These are phyloP conservation scores for Peronospora destructor DNA, from an alignment of 352 stramenopile genomes.

Conservation along the genomic window DNA sequence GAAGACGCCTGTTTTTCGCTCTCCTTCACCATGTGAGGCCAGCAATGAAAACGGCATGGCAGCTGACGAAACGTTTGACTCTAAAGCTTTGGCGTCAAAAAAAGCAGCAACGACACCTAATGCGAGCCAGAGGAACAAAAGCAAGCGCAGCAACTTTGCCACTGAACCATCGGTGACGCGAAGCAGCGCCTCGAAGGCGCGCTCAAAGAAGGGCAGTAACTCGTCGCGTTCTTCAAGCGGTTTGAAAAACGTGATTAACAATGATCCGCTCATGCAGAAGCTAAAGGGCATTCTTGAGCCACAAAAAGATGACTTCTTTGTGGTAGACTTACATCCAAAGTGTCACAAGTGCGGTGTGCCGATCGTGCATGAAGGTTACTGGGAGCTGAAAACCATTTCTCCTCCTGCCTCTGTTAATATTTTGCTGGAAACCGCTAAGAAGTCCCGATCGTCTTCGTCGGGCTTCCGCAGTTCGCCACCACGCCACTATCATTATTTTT, in stretches of 20 bases:
- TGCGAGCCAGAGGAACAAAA: constrained; percentile 51
- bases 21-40: constrained; percentile 42
- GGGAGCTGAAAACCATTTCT: constrained; percentile 68
- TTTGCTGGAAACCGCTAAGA: constrained; percentile 75
- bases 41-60: constrained; percentile 27
- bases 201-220: constrained; percentile 54
- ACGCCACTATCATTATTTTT: constrained; percentile 81
- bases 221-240: constrained; percentile 34
- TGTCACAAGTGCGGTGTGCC: constrained; percentile 84
- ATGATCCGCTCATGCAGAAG: constrained; percentile 95
- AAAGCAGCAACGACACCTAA: constrained; percentile 30
- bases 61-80: constrained; percentile 6
- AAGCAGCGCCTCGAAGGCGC: constrained; percentile 60
- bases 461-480: constrained; percentile 60
- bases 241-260: constrained; percentile 75
- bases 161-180: constrained; percentile 55
- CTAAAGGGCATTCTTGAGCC: constrained; percentile 95
- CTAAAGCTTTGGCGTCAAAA: constrained; percentile 11
- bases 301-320: constrained; percentile 99
- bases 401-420: constrained; percentile 61
- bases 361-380: constrained; percentile 85
- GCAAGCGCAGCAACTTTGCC: constrained; percentile 45
- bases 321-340: constrained; percentile 90
- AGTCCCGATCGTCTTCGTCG: constrained; percentile 55
- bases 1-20: constrained; percentile 41